phyloP scores from a whole-genome alignment of 176 grass and related monocot species.

The Musa acuminata region DNA sequence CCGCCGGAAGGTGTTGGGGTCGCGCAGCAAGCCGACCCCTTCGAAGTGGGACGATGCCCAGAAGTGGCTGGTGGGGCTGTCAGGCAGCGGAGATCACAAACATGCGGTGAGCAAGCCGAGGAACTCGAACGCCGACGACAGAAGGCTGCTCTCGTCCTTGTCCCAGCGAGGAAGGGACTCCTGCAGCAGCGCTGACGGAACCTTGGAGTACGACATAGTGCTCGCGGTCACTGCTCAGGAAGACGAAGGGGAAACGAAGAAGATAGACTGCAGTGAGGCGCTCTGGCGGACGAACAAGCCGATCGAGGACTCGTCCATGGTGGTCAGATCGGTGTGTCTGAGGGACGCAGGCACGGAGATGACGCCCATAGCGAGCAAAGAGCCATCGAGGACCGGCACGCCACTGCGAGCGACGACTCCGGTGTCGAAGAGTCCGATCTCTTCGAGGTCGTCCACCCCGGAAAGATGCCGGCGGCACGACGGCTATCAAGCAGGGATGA shows the following conservation, averaged over 20 bases:
- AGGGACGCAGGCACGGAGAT: conserved; percentile 97
- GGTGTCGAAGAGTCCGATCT: conserved; percentile 55
- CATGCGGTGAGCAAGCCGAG: conserved; percentile 43
- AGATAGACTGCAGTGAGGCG: conserved; percentile 44
- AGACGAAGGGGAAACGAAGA: conserved; percentile 76
- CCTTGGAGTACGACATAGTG: conserved; percentile 44
- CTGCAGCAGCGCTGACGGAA: conserved; percentile 78
- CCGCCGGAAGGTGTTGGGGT: conserved; percentile 33
- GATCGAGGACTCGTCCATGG: conserved; percentile 8
- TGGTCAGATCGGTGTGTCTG: conserved; percentile 44
- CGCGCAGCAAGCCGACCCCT: conserved; percentile 56
- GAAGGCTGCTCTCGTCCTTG: conserved; percentile 46
- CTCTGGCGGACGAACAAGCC: conserved; percentile 6
- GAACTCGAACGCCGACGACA: conserved; percentile 76
- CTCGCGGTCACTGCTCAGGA: conserved; percentile 12
- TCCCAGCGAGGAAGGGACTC: conserved; percentile 78
- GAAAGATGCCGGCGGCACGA: conserved; percentile 21
- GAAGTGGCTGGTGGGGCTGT: conserved; percentile 81
- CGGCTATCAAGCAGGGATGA: conserved; percentile 17
- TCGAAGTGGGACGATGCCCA: conserved; percentile 98
- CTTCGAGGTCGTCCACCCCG: conserved; percentile 64
- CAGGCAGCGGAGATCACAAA: conserved; percentile 25
- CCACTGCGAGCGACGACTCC: conserved; percentile 68
- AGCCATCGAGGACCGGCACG: conserved; percentile 80
- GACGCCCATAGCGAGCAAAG: conserved; percentile 97